phyloP scores from a whole-genome alignment of 108 stramenopile species.

The Stephanodiscus triporus region DNA sequence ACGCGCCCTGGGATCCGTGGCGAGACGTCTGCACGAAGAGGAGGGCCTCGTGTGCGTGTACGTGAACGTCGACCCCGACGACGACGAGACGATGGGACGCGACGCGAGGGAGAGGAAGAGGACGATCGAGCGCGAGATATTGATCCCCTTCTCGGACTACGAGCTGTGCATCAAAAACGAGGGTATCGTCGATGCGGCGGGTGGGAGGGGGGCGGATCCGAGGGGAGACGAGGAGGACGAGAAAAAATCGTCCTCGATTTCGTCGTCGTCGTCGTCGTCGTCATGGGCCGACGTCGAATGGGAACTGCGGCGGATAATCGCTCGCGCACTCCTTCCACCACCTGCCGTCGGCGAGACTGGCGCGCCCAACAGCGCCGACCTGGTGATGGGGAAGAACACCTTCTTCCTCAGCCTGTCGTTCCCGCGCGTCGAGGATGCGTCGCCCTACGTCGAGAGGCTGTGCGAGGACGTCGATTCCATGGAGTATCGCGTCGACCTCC shows the following conservation, averaged over 20 bases:
- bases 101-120: slow-evolving; percentile 44
- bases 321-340: slow-evolving; percentile 72
- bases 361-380: slow-evolving; percentile 56
- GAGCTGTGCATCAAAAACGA: slow-evolving; percentile 84
- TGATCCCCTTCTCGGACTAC: slow-evolving; percentile 79
- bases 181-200: slow-evolving; percentile 39
- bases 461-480: slow-evolving; percentile 90
- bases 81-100: slow-evolving; percentile 22
- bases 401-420: slow-evolving; percentile 86
- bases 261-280: slow-evolving; percentile 4
- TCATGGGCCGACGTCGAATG: slow-evolving; percentile 74
- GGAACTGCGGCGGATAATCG: slow-evolving; percentile 79
- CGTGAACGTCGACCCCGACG: slow-evolving; percentile 73
- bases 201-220: no score
- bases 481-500: slow-evolving; percentile 90
- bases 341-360: slow-evolving; percentile 67
- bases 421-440: slow-evolving; percentile 72
- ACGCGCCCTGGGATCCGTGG: slow-evolving; percentile 37
- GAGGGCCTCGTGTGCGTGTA: slow-evolving; percentile 63
- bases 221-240: slow-evolving; percentile 9
- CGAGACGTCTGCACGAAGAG: slow-evolving; percentile 61
- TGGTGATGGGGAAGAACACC: slow-evolving; percentile 84
- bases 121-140: slow-evolving; percentile 59
- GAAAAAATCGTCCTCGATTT: slow-evolving; percentile 8
- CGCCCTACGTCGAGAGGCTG: slow-evolving; percentile 84